Base-by-base conservation (phyloP, 2,329 filamentous ascomycete genomes). In the Neospermospora avenae region DNA sequence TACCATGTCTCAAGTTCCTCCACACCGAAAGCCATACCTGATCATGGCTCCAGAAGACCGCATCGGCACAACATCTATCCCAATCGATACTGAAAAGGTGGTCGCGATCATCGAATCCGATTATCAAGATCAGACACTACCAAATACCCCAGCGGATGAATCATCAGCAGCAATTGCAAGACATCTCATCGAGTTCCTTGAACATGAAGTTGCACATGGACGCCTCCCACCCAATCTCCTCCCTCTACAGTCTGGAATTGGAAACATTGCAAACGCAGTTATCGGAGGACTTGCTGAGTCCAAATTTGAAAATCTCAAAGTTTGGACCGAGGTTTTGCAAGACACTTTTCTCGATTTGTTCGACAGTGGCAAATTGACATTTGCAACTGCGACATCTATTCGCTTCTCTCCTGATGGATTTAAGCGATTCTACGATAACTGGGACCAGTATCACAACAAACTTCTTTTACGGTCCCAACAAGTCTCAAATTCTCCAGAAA, bases 321-420 rank as follows among this genome's bases (percentile, higher is more conserved):
- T 96, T 41, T 96, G 91, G 92, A 96, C 92, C 24, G 91, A 96
- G 76, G 91, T 96, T 51, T 85, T 96, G 59, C 91, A 96, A 78
- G 91, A 96, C 74, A 92, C 89, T 22, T 96, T 96, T 84, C 84
- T 96, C 24, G 92, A 96, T 74, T 88, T 96, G 57, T 96, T 96
- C 76, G 92, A 96, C 79, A 89, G 85, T 61, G 91, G 91, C 25
- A 87, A 90, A 72, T 83, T 96, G 20, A 90, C 96, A 77, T 96
- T 95, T 70, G 92, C 91, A 46, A 96, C 91, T 0, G 91, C 91
- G 41, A 96, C 91, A 6, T 93, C 89, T 2, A 91, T 96, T 71
- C 90, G 91, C 68, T 96, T 96, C 83, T 93, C 90, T 0, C 92
- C 91, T 5, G 90, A 93, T 4, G 92, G 91, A 45, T 96, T 96